Conservation (phyloP, 2,329 filamentous ascomycete species). For the Sordariomycetes sp. region DNA sequence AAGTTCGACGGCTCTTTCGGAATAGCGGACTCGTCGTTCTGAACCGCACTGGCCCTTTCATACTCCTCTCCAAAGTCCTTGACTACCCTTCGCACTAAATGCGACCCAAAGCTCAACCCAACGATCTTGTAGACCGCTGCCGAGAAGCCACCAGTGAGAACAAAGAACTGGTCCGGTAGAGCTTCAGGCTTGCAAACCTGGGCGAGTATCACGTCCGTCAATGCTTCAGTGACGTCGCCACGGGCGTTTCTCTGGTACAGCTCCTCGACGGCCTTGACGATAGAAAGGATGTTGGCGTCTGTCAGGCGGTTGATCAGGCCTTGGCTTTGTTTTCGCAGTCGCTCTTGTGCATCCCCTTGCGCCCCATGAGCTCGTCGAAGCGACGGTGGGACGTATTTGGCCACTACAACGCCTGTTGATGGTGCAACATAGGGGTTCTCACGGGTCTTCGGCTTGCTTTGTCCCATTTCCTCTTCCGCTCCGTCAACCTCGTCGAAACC, state of each 20-base stretch:
- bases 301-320: constrained; percentile 89
- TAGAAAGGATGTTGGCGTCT: constrained; percentile 79
- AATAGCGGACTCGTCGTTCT: constrained; percentile 27
- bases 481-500: constrained; percentile 26
- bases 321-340: constrained; percentile 72
- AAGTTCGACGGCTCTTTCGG: constrained; percentile 53
- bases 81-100: constrained; percentile 71
- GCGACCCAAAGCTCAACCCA: constrained; percentile 82
- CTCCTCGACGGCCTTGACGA: constrained; percentile 72
- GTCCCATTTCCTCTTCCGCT: constrained; percentile 13
- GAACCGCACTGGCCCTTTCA: constrained; percentile 27
- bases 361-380: constrained; percentile 55
- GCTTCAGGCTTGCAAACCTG: constrained; percentile 70
- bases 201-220: constrained; percentile 71
- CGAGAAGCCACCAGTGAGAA: constrained; percentile 83
- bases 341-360: constrained; percentile 56
- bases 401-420: constrained; percentile 29
- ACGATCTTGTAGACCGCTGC: constrained; percentile 80
- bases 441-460: constrained; percentile 37
- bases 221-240: constrained; percentile 75
- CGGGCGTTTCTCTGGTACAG: constrained; percentile 77
- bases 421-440: constrained; percentile 92
- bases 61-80: constrained; percentile 65
- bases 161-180: constrained; percentile 80
- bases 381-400: constrained; percentile 87